Conservation (phyloP, 306 rosid species). For the Gastrolobium bilobum region DNA sequence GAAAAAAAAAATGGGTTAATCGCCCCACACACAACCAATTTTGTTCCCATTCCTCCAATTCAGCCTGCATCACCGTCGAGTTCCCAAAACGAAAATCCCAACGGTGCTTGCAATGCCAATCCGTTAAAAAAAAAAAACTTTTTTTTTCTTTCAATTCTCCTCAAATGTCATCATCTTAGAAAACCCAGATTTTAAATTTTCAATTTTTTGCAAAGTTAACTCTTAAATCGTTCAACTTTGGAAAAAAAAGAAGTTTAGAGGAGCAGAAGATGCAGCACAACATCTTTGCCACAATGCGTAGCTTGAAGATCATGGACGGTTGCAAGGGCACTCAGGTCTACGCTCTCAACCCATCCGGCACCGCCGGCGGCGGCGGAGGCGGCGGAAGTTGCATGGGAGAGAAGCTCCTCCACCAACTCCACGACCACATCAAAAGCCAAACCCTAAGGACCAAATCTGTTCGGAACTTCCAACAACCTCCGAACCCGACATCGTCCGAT, state of each 20-base stretch:
- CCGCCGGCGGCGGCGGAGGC: conserved; percentile 1
- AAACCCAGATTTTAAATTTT: not conserved
- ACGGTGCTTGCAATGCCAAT: conserved; percentile 44
- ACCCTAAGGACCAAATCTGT: conserved; percentile 58
- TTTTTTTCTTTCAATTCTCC: not conserved
- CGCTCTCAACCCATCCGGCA: conserved; percentile 58
- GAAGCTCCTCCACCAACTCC: conserved; percentile 67
- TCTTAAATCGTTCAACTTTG: not conserved
- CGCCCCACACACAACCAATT: not conserved
- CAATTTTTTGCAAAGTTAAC: not conserved
- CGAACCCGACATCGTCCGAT: conserved; percentile 44
- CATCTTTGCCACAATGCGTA: conserved; percentile 77
- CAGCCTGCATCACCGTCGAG: conserved; percentile 45
- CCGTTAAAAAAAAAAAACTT: not conserved
- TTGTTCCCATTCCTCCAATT: not conserved
- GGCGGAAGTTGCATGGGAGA: conserved; percentile 58
- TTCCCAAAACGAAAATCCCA: not conserved
- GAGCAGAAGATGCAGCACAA: conserved; percentile 75
- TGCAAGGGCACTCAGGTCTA: conserved; percentile 82
- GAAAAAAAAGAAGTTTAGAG: not conserved
- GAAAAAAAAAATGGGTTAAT: conserved; percentile 38
- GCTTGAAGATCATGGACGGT: conserved; percentile 85
- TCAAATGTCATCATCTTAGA: conserved; percentile 34
- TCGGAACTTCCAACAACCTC: conserved; percentile 45
- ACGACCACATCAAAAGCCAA: conserved; percentile 63